These are phyloP conservation scores for Conoideocrella luteorostrata DNA, from an alignment of 2,329 filamentous ascomycete species.

Conservation along the genomic window DNA sequence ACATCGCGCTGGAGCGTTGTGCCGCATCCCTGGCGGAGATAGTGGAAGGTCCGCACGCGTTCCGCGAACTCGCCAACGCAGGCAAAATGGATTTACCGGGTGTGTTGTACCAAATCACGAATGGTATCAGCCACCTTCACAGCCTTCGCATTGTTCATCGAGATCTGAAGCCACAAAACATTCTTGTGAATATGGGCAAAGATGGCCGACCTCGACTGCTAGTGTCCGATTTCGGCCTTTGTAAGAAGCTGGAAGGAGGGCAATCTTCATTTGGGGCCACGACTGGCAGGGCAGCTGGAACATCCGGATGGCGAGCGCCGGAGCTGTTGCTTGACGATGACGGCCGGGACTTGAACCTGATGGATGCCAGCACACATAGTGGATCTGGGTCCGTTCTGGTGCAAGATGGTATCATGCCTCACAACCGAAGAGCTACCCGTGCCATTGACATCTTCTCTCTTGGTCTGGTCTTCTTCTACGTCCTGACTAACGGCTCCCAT, in stretches of 20 bases:
- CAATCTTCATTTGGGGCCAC: constrained; percentile 94
- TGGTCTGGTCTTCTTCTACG: constrained; percentile 97
- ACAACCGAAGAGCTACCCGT: constrained; percentile 74
- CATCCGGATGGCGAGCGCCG: constrained; percentile 92
- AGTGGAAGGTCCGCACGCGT: constrained; percentile 66
- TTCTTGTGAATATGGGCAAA: constrained; percentile 72
- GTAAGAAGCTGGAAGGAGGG: constrained; percentile 91
- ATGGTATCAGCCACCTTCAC: constrained; percentile 83
- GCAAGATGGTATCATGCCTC: constrained; percentile 50
- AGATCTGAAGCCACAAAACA: constrained; percentile 96
- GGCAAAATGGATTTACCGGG: constrained; percentile 71
- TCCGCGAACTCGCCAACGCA: constrained; percentile 62
- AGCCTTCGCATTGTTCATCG: constrained; percentile 91
- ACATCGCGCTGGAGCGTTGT: constrained; percentile 92
- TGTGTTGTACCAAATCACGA: constrained; percentile 82
- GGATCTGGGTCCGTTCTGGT: constrained; percentile 54
- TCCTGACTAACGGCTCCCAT: constrained; percentile 86
- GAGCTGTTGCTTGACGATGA: constrained; percentile 83
- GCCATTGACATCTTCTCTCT: constrained; percentile 97
- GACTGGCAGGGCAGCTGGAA: constrained; percentile 87
- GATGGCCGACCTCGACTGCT: constrained; percentile 72
- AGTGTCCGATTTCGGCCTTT: constrained; percentile 95
- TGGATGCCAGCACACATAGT: constrained; percentile 52
- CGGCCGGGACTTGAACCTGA: constrained; percentile 41
- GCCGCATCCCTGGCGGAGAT: constrained; percentile 91